A percentile compares a stretch with the other conserved stretches of the same genome.
Conservation (phyloP, 768 basidiomycete genomes). For the Candolleomyces efflorescens region DNA sequence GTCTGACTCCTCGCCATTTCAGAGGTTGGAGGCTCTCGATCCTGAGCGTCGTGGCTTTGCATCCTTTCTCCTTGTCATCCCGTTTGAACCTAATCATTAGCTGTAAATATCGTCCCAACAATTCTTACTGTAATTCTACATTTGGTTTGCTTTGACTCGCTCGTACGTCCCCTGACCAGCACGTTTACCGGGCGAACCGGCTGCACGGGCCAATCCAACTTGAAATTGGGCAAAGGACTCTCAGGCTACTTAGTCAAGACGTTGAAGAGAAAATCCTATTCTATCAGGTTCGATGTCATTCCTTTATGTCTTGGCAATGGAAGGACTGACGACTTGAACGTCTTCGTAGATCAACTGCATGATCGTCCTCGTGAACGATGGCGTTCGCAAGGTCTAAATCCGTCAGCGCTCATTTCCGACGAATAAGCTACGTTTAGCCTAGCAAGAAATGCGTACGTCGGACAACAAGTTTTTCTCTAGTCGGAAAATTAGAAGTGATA, state of each 20-base stretch:
- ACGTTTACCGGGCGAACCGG: neutral
- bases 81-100: neutral
- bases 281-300: neutral
- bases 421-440: neutral
- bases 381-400: neutral
- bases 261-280: too few relatives aligned
- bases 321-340: neutral
- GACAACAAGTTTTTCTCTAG: neutral
- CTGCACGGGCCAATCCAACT: too few relatives aligned
- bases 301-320: neutral
- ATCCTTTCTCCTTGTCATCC: neutral
- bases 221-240: too few relatives aligned
- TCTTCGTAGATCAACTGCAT: neutral
- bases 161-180: neutral
- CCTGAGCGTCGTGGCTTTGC: constrained; percentile 7
- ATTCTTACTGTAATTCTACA: constrained; percentile 4
- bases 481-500: neutral
- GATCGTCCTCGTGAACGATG: neutral
- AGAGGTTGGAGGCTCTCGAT: constrained; percentile 44
- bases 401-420: neutral
- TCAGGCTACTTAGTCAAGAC: too few relatives aligned
- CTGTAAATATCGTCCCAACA: neutral
- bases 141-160: neutral
- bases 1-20: constrained; percentile 12
- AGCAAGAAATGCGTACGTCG: neutral